phyloP scores from a whole-genome alignment of 2,329 filamentous ascomycete species.

The Pseudogymnoascus sp. region DNA sequence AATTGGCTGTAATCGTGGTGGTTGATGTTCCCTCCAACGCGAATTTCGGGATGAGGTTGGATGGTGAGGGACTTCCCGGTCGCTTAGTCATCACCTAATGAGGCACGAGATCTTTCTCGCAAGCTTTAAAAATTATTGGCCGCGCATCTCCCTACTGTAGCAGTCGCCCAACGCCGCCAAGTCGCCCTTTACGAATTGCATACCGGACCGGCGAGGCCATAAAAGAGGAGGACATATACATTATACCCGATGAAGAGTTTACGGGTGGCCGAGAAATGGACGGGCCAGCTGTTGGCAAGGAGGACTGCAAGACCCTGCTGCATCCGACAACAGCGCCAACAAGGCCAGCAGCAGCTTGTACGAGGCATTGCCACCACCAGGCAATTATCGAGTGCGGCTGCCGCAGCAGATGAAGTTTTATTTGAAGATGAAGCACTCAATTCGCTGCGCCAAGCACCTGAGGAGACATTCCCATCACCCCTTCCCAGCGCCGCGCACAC shows the following conservation, averaged over 20 bases:
- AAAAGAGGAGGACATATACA: slow-evolving; percentile 18
- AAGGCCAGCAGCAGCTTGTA: slow-evolving; percentile 24
- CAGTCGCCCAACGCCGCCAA: background rate
- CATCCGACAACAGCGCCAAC: slow-evolving; percentile 30
- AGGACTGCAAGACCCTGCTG: slow-evolving; percentile 33
- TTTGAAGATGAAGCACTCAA: slow-evolving; percentile 22
- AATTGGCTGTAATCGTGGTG: slow-evolving; percentile 29
- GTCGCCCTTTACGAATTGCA: slow-evolving; percentile 5
- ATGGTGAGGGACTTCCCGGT: slow-evolving; percentile 16
- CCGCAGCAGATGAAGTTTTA: slow-evolving; percentile 19
- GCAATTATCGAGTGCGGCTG: background rate
- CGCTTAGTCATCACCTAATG: slow-evolving; percentile 14
- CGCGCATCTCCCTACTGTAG: background rate
- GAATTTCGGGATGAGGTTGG: slow-evolving; percentile 12
- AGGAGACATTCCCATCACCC: slow-evolving; percentile 56
- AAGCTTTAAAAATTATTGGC: slow-evolving; percentile 12
- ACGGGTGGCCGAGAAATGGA: slow-evolving; percentile 48
- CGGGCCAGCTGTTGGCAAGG: slow-evolving; percentile 48
- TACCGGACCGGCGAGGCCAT: slow-evolving; percentile 11
- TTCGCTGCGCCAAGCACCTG: background rate
- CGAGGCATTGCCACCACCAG: slow-evolving; percentile 16
- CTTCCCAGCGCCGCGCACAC: slow-evolving; percentile 55
- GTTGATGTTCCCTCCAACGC: background rate
- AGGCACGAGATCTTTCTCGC: slow-evolving; percentile 12
- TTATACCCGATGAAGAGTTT: slow-evolving; percentile 49